Conservation (phyloP, 768 basidiomycete genomes). For the Kwoniella botswanensis region DNA sequence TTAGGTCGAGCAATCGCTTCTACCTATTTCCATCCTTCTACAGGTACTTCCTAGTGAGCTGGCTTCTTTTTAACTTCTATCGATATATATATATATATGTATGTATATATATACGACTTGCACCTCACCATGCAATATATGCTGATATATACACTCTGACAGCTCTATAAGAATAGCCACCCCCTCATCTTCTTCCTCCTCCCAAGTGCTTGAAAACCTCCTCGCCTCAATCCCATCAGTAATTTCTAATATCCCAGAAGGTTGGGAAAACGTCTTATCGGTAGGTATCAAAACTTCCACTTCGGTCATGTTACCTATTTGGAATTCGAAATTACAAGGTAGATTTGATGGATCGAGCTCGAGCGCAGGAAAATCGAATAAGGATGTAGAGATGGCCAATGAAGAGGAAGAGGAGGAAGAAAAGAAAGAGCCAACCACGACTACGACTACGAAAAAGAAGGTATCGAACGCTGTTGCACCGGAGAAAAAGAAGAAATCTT, state of each 20-base stretch:
- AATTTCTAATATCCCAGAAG: conserved; percentile 71
- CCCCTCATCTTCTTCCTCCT: conserved; percentile 68
- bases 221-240: conserved; percentile 76
- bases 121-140: no score
- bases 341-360: conserved; percentile 63
- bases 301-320: conserved; percentile 85
- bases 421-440: conserved; percentile 16
- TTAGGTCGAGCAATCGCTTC: conserved; percentile 90
- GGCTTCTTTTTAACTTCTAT: conserved; percentile 30
- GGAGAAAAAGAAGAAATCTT: conserved; percentile 24
- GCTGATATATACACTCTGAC: not conserved
- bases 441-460: no score
- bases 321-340: conserved; percentile 76
- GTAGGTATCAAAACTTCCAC: conserved; percentile 87
- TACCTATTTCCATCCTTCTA: conserved; percentile 94
- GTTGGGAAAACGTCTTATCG: conserved; percentile 89
- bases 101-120: not conserved
- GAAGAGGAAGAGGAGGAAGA: conserved; percentile 2
- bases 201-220: conserved; percentile 79
- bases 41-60: conserved; percentile 86
- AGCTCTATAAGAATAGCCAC: conserved; percentile 85
- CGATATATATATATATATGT: not conserved
- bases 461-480: no score
- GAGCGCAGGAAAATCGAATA: conserved; percentile 45
- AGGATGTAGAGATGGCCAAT: conserved; percentile 40